phyloP scores from a whole-genome alignment of 164 flowering plant genomes.

The Protea cynaroides region DNA sequence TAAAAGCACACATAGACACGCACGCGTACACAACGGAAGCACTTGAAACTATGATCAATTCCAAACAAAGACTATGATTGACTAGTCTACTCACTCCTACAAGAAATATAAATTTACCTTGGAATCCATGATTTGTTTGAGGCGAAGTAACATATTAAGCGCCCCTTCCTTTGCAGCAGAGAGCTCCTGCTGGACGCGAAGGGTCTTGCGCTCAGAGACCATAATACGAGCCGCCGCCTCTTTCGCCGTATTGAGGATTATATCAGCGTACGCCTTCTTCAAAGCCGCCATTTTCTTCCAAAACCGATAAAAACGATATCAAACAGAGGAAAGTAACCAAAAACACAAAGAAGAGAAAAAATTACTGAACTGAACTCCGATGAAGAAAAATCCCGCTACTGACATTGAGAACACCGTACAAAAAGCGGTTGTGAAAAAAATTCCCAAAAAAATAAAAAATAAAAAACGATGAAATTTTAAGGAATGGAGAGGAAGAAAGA shows the following conservation, averaged over 20 bases:
- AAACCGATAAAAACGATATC: background rate
- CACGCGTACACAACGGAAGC: background rate
- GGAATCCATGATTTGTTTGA: constrained; percentile 69
- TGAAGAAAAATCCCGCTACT: background rate
- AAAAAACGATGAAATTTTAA: too few relatives aligned
- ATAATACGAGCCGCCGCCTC: constrained; percentile 82
- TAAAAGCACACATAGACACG: background rate
- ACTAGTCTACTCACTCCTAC: background rate
- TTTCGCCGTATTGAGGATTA: constrained; percentile 69
- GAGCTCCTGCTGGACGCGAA: constrained; percentile 49
- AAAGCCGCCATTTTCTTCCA: constrained; percentile 27
- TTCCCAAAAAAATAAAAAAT: background rate
- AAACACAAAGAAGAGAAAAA: background rate
- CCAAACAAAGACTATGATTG: background rate
- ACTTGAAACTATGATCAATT: background rate
- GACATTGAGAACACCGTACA: background rate
- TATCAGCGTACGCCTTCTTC: constrained; percentile 85
- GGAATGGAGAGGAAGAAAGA: background rate
- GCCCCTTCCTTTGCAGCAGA: constrained; percentile 54
- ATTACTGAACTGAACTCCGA: background rate
- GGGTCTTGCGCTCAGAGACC: constrained; percentile 61
- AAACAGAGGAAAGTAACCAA: background rate
- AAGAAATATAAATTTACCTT: constrained; percentile 36
- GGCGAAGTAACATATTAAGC: constrained; percentile 50
- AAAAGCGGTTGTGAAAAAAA: background rate